Evolutionary conservation across 768 basidiomycete species (phyloP), one percentile per base, ranked within the genome.

Genomic region (Lyophyllum semitale): DNA sequence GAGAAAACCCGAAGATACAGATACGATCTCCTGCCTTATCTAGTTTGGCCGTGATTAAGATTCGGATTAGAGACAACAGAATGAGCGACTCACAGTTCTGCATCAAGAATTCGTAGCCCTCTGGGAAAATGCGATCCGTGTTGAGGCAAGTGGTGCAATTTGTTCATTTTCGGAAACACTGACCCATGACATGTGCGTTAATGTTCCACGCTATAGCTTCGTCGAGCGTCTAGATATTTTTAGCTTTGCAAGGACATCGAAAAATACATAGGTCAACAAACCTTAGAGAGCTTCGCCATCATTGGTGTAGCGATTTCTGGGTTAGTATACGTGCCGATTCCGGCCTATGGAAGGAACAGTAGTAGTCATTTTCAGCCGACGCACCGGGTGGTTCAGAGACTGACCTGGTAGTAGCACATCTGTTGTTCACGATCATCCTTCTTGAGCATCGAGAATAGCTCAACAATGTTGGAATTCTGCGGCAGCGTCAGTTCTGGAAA

Each of bases 1-100:
- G 72, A 23, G 82, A 84, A 64, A 87, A 87, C 0, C 85, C 84
- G 59, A 85, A 84, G 53, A 87, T 77, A 63, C 75, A 84, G 35
- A 87, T 81, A 49, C 73, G 74, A 67, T 85, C 83, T 3, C 77
- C 77, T 1, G 53, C 42, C 35, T 43, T 49, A 37, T 57, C 55
- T 57, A 38, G n/a, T n/a, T n/a, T n/a, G n/a, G n/a, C n/a, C n/a
- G n/a, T n/a, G n/a, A n/a, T n/a, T n/a, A n/a, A n/a, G n/a, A n/a
- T n/a, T n/a, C n/a, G n/a, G n/a, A n/a, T n/a, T n/a, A n/a, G n/a
- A n/a, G n/a, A n/a, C n/a, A n/a, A n/a, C n/a, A n/a, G n/a, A 18
- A 23, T 8, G 1, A 37, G 15, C 2, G 18, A 68, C 70, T 23
- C 59, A 78, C 79, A 84, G 56, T 82, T 81, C 53, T 82, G 76